Percentiles rank a stretch among this genome's conserved stretches.
Conservation (phyloP, 106 monocot genomes). For the Platanthera guangdongensis region DNA sequence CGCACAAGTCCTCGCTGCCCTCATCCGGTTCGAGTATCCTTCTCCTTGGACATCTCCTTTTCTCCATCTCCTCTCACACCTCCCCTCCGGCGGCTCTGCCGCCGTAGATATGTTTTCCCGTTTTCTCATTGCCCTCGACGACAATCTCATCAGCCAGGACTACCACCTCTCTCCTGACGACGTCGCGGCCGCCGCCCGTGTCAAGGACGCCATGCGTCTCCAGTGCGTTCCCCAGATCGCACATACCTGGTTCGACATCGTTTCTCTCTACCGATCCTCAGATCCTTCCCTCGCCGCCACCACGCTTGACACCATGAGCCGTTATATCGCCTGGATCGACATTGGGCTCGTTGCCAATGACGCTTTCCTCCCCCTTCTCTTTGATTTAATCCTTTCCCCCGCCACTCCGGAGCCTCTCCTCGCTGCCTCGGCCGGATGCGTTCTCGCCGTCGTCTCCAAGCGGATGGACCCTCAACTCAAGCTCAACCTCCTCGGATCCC, state of each 20-base stretch:
- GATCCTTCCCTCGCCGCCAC: slow-evolving; percentile 44
- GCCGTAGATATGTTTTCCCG: slow-evolving; percentile 62
- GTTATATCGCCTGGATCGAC: slow-evolving; percentile 84
- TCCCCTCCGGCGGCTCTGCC: slow-evolving; percentile 16
- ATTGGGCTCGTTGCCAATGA: slow-evolving; percentile 72
- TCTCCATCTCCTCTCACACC: slow-evolving; percentile 35
- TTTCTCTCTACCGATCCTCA: slow-evolving; percentile 27
- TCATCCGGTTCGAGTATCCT: slow-evolving; percentile 66
- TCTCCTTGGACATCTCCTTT: slow-evolving; percentile 45
- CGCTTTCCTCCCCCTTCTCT: slow-evolving; percentile 56
- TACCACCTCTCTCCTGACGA: slow-evolving; percentile 63
- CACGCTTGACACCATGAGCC: slow-evolving; percentile 52
- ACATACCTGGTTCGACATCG: slow-evolving; percentile 50
- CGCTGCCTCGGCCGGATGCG: slow-evolving; percentile 44
- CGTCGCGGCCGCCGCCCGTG: slow-evolving; percentile 30
- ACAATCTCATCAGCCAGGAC: slow-evolving; percentile 72
- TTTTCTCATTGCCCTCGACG: slow-evolving; percentile 49
- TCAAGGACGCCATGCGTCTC: slow-evolving; percentile 82
- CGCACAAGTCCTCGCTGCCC: slow-evolving; percentile 54
- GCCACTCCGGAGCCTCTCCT: slow-evolving; percentile 31
- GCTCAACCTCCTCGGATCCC: slow-evolving; percentile 42
- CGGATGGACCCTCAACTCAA: slow-evolving; percentile 69
- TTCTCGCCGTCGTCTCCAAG: slow-evolving; percentile 61
- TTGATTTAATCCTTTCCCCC: slow-evolving; percentile 36
- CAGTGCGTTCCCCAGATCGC: slow-evolving; percentile 85